Evolutionary conservation across 371 early-diverging fungal genomes (phyloP), one percentile per base, ranked within the genome.

Genomic region (Mucor velutinosus): DNA sequence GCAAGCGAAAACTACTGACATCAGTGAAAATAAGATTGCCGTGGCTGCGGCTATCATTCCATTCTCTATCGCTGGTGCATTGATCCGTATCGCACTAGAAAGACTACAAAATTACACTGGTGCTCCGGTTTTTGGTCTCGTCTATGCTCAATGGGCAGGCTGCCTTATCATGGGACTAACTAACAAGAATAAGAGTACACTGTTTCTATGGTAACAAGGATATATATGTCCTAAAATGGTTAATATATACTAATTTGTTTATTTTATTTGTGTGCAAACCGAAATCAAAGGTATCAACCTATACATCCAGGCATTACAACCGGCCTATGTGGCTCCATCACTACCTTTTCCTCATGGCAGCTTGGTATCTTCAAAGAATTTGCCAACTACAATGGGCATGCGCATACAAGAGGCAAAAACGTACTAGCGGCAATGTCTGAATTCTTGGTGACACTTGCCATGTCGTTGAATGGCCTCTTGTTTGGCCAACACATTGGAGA

Each of bases 291-390:
- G 15, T 87, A 87, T 59, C 65, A 76, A 0, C 82, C 92, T 17
- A 58, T 89, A 3, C 86, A 90, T 60, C 70, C 85, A 2, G 93
- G 85, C 0, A 59, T 94, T 7, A 80, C 89, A 2, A 88, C 91
- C 10, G 95, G 95, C 1, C 83, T 95, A 19, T 95, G 95, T 70
- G 95, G 95, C 0, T 93, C 94, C 0, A 90, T 95, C 14, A 95
- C 95, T 0, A 93, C 93, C 0, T 95, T 94, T 66, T 94, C 94
- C 12, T 89, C 93, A 1, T 94, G 93, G 93, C 89, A 86, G 58
- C 67, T 89, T n/a, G 85, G 72, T 14, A 81, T 86, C 2, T 89
- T 88, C 59, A 56, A 74, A 45, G 82, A 81, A 58, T 80, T 92
- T 58, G 70, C 84, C 53, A 87, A 88, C 65, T 76, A 79, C 15